Evolutionary conservation across 2,329 filamentous ascomycete species (phyloP), one percentile per base, ranked within the genome.

Genomic region (Whalleya microplaca): DNA sequence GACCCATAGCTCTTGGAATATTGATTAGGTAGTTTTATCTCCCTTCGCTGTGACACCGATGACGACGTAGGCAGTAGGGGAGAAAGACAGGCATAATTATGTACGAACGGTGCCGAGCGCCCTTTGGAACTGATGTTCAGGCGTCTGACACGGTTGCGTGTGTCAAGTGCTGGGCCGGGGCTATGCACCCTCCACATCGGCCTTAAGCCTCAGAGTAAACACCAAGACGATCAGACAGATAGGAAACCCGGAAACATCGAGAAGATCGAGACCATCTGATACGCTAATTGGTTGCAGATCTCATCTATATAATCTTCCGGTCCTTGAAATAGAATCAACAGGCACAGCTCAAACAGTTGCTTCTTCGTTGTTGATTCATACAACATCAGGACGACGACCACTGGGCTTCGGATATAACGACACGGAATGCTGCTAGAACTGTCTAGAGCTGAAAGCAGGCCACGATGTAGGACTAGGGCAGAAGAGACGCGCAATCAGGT

Each of bases 71-170:
- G 55, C 49, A 37, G 55, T 51, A 61, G 53, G 55, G 55, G 52
- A 32, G n/a, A 23, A 20, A 21, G 50, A 29, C 23, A 29, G 29
- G 52, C 52, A 58, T 61, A 53, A 58, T 48, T 56, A 19, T 6
- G 40, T 48, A 54, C 21, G 54, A 48, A 50, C 51, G 45, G 42
- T 49, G 55, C 55, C 56, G 49, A 41, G 56, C 29, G 46, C 16
- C 23, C 47, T 42, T 45, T 48, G 19, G 47, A 45, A 51, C 41
- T 50, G 51, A 49, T 51, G 45, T 32, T 16, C 21, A 29, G 37
- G 41, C 50, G 51, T 45, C 52, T 62, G 60, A 63, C 49, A 63
- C 60, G 42, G 27, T 58, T 60, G 50, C 41, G 12, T 55, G 60
- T 63, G 49, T 63, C 60, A 63, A 27, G 41, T 51, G 41, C 10